Evolutionary conservation across 768 basidiomycete species (phyloP), one percentile per base, ranked within the genome.

Genomic region (Boletus insuetus): DNA sequence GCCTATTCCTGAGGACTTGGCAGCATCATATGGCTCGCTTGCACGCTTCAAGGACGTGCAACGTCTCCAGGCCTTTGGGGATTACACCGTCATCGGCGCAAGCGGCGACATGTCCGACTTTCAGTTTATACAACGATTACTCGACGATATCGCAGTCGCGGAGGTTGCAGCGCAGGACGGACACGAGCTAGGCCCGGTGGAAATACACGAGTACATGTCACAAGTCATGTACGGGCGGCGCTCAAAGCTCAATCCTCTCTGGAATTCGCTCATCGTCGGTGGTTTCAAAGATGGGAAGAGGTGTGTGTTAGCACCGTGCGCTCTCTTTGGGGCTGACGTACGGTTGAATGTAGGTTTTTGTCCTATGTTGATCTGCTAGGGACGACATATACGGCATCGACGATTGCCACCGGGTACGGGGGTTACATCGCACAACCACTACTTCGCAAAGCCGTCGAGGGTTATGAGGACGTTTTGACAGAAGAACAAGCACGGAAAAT

Each of bases 81-180:
- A 81, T 37, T 83, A 86, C 73, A 96, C 94, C 42, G 80, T 95
- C 56, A 78, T 99, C 63, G 97, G 92, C 20, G 96, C 91, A 3
- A 85, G 92, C 16, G 97, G 97, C 26, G 97, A 99, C 77, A 91
- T 99, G 87, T 89, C 89, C 64, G 97, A 99, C 75, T 98, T 94
- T 74, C 97, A 99, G 71, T 87, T 91, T 73, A 80, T 98, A 61
- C 91, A 97, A 67, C 78, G 76, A 46, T 65, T 87, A 44, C 83
- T 99, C 45, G 89, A 97, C 58, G 81, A 84, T 22, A 76, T 95
- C 44, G 81, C 87, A 41, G 77, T 85, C 59, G 83, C 88, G 35
- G 94, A 99, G 72, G 82, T 87, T 60, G 82, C 89, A 6, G 80
- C 86, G 35, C 83, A 84, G 54, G 97, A 99, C 66, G 89, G 86